Evolutionary conservation across 176 grass and related monocot genomes (phyloP), one percentile per base, ranked within the genome.

Genomic region (Raddia distichophylla): DNA sequence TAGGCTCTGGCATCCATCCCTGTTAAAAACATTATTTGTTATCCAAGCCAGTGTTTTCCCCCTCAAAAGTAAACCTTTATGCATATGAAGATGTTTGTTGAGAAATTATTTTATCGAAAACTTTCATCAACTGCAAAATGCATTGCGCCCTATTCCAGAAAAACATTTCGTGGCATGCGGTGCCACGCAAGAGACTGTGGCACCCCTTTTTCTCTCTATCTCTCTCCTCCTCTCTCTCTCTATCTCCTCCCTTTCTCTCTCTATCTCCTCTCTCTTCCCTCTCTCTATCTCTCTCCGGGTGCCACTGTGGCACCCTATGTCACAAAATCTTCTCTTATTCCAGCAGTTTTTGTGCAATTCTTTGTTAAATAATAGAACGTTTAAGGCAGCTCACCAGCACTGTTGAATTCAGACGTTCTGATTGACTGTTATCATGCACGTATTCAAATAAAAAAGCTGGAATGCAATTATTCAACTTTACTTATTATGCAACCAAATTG

Each of bases 1-100:
- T 93, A 95, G 11, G 96, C 93, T 84, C 96, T 98, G 8, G 93
- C 91, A 61, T 98, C 96, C 96, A 98, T 95, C 18, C 96, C 96
- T 98, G 77, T 32, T 19, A 64, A 64, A 46, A 80, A 13, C 60
- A 66, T 62, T 47, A 48, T 49, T 60, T 72, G 44, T 70, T 34
- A 64, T 77, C 10, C 34, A 55, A 72, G 55, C 19, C 3, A 66
- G 37, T 48, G 12, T 43, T 58, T 56, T 50, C 60, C 32, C 16
- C n/a, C 11, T 42, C 7, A 3, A 80, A 18, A 18, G 6, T 63
- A 46, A 48, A 52, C 50, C n/a, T 32, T 1, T 84, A 4, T 84
- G 58, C 69, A 37, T 10, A 55, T 18, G 63, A 75, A 89, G 19
- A 69, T 54, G 8, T n/a, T 35, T 62, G 42, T 13, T 65, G 20